Evolutionary conservation across 164 flowering plant species (phyloP).

Genomic region (Chloranthus sessilifolius): DNA sequence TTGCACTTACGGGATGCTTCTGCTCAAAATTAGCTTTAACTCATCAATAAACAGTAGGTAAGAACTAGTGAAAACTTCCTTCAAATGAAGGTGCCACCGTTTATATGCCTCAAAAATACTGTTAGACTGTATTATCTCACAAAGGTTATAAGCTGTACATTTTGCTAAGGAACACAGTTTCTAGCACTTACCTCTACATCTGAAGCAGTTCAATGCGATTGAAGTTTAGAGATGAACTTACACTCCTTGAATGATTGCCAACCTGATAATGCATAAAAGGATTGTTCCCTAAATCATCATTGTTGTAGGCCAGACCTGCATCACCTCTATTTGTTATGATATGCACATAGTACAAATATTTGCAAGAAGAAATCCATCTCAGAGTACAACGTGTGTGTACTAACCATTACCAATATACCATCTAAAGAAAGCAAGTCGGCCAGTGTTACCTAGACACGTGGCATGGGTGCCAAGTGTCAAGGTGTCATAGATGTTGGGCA

Average conservation of each 20-base stretch:
- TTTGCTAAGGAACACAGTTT: conserved; percentile 1
- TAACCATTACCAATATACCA: neutral
- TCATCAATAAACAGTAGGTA: neutral
- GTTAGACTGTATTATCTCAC: neutral
- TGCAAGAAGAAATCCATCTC: neutral
- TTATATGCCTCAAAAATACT: neutral
- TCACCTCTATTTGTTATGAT: neutral
- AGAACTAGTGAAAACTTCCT: neutral
- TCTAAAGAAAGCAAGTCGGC: neutral
- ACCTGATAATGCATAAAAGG: conserved; percentile 4
- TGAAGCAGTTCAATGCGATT: conserved; percentile 3
- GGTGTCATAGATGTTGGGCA: neutral
- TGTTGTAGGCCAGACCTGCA: conserved; percentile 7
- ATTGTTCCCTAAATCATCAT: conserved; percentile 3
- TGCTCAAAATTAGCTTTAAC: no score
- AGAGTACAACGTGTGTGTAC: neutral
- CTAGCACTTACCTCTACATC: conserved; percentile 6
- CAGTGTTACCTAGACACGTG: neutral
- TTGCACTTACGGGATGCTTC: no score
- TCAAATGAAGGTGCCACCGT: neutral
- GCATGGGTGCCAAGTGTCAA: neutral
- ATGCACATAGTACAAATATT: neutral
- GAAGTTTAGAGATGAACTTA: neutral
- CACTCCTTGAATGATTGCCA: neutral
- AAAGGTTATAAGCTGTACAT: neutral